Percentiles rank a stretch among this genome's conserved stretches.
Evolutionary conservation across 306 rosid species (phyloP).

Genomic region (Carpinus fangiana): DNA sequence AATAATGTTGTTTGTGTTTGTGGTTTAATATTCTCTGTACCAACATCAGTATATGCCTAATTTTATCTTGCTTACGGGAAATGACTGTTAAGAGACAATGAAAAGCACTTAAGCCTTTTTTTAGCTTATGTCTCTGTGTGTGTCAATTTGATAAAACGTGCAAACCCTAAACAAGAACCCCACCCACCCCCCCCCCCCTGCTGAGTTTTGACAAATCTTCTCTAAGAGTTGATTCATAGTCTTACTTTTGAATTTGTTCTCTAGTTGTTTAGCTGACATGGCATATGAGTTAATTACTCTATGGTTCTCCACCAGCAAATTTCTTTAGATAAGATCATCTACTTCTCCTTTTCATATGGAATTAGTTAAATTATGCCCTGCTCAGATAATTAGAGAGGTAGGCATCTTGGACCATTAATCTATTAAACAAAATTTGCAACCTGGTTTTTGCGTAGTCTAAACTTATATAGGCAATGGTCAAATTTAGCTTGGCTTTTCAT

Average conservation of each 20-base stretch:
- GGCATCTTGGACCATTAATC: not conserved
- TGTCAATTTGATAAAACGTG: not conserved
- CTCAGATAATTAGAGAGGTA: conserved; percentile 5
- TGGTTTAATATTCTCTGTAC: not conserved
- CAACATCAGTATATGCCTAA: not conserved
- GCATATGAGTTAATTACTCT: not conserved
- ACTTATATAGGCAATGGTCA: not conserved
- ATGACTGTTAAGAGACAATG: not conserved
- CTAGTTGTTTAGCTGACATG: not conserved
- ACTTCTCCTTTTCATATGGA: conserved; percentile 3
- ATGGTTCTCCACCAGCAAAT: not conserved
- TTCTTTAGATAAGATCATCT: not conserved
- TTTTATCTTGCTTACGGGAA: not conserved
- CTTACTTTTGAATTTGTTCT: not conserved
- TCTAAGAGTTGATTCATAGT: not conserved
- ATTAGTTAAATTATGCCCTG: conserved; percentile 1
- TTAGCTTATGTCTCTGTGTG: not conserved
- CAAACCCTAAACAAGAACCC: not conserved
- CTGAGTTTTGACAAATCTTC: not conserved
- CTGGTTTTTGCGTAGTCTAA: conserved; percentile 4
- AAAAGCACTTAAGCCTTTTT: not conserved
- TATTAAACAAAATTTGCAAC: conserved; percentile 1
- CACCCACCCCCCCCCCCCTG: too few species aligned
- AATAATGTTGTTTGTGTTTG: not conserved
- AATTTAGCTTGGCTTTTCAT: too few species aligned